These are phyloP conservation scores for Spizellomyces punctatus DNA, from an alignment of 192 early-diverging fungal genomes.

Conservation along the genomic window DNA sequence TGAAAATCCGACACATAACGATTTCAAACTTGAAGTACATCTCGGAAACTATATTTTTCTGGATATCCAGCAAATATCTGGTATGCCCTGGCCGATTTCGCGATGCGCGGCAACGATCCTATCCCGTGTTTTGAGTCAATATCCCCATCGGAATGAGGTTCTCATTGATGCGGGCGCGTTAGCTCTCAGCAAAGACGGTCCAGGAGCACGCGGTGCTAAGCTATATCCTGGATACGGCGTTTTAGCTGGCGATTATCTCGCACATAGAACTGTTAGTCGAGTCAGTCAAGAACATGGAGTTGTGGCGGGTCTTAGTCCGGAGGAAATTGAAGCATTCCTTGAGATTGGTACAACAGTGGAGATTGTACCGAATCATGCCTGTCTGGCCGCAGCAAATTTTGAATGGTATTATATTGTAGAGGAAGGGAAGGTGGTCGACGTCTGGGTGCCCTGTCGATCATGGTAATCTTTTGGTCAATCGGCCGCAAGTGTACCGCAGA, in stretches of 20 bases:
- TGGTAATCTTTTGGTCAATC: conserved; percentile 7
- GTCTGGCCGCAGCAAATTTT: conserved; percentile 25
- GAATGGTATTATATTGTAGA: conserved; percentile 31
- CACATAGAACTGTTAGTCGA: conserved; percentile 1
- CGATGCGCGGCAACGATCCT: conserved; percentile 24
- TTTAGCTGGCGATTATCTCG: neutral
- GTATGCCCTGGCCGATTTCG: conserved; percentile 19
- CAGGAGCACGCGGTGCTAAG: conserved; percentile 12
- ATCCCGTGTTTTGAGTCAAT: conserved; percentile 20
- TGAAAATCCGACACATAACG: neutral
- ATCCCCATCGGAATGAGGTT: conserved; percentile 19
- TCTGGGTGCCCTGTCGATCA: conserved; percentile 29
- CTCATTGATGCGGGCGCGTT: conserved; percentile 22
- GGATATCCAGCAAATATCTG: conserved; percentile 24
- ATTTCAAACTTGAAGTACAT: conserved; percentile 23
- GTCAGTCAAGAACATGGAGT: conserved; percentile 30
- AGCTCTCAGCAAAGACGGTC: conserved; percentile 23
- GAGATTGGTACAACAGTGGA: conserved; percentile 8
- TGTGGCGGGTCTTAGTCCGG: neutral
- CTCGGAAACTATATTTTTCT: conserved; percentile 26
- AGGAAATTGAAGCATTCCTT: conserved; percentile 6
- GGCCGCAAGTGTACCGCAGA: neutral
- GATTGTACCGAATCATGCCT: conserved; percentile 26
- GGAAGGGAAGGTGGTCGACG: conserved; percentile 18
- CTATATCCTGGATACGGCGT: conserved; percentile 18